phyloP scores from a whole-genome alignment of 805 yeast species.

The Diddensiella transvaalensis region DNA sequence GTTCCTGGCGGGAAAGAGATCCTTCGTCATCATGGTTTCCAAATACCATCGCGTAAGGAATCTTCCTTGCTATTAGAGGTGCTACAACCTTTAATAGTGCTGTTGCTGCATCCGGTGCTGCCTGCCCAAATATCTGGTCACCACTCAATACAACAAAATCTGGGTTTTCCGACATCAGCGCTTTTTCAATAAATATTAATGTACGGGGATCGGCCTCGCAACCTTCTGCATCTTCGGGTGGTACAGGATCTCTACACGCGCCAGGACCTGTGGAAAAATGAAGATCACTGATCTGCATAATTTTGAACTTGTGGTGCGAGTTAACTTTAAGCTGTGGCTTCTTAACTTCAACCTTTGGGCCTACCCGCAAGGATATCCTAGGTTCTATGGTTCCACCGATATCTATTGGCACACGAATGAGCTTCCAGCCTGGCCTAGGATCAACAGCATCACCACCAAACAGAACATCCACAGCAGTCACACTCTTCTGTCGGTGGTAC shows the following conservation, averaged over 20 bases:
- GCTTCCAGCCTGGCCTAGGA: conserved; percentile 69
- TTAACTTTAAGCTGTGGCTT: conserved; percentile 37
- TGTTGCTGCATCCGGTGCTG: conserved; percentile 75
- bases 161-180: conserved; percentile 73
- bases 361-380: conserved; percentile 21
- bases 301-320: conserved; percentile 57
- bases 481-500: conserved; percentile 35
- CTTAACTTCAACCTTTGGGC: conserved; percentile 17
- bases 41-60: conserved; percentile 81
- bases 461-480: conserved; percentile 62
- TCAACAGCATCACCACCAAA: conserved; percentile 73
- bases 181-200: conserved; percentile 51
- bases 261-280: conserved; percentile 88
- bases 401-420: conserved; percentile 31
- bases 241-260: conserved; percentile 57
- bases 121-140: conserved; percentile 83
- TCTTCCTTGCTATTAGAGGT: conserved; percentile 61
- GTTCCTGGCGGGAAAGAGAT: conserved; percentile 51
- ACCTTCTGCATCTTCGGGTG: conserved; percentile 32
- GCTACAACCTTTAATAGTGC: conserved; percentile 71
- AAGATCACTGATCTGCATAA: conserved; percentile 85
- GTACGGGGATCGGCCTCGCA: conserved; percentile 84
- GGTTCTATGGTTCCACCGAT: conserved; percentile 26
- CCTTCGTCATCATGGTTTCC: conserved; percentile 98
- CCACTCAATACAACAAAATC: conserved; percentile 86